Percentiles rank a stretch among this genome's conserved stretches.
These are phyloP conservation scores for Globisporangium mamillatum DNA, from an alignment of 352 stramenopile genomes.

Conservation along the genomic window DNA sequence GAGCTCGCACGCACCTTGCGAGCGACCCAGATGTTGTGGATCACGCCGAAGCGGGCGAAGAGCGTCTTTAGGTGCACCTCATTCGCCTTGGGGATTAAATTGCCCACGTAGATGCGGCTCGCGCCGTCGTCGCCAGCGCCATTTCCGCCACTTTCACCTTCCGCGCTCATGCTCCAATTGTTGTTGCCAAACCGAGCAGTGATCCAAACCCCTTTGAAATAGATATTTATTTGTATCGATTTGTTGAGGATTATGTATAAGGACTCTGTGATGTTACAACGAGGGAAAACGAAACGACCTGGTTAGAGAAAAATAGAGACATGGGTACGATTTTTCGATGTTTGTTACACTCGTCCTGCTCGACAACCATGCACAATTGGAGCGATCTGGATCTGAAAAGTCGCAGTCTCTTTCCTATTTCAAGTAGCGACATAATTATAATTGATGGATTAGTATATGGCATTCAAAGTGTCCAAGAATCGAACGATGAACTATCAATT, in stretches of 20 bases:
- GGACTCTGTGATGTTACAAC: neutral
- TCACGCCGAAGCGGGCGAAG: slow-evolving; percentile 64
- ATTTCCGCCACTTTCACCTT: slow-evolving; percentile 7
- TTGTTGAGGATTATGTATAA: neutral
- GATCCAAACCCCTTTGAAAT: slow-evolving; percentile 1
- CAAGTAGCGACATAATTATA: neutral
- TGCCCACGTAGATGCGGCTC: slow-evolving; percentile 74
- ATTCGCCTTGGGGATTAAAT: slow-evolving; percentile 67
- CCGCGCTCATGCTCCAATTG: slow-evolving; percentile 11
- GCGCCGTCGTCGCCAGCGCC: slow-evolving; percentile 21
- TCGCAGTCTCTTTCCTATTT: neutral
- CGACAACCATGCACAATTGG: neutral
- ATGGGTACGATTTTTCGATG: slow-evolving; percentile 4
- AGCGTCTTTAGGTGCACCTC: slow-evolving; percentile 57
- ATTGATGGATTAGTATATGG: neutral
- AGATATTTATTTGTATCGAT: neutral
- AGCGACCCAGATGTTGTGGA: slow-evolving; percentile 73
- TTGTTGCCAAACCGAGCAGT: slow-evolving; percentile 5
- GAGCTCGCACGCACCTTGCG: slow-evolving; percentile 41
- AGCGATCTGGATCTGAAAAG: neutral
- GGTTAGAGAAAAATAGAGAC: neutral
- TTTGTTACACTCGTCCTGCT: neutral
- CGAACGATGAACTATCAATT: neutral
- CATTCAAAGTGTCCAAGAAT: neutral
- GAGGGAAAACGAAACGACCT: neutral